These are phyloP conservation scores for Microbotryum lychnidis-dioicae DNA, from an alignment of 1,284 basidiomycete species.

Conservation along the genomic window DNA sequence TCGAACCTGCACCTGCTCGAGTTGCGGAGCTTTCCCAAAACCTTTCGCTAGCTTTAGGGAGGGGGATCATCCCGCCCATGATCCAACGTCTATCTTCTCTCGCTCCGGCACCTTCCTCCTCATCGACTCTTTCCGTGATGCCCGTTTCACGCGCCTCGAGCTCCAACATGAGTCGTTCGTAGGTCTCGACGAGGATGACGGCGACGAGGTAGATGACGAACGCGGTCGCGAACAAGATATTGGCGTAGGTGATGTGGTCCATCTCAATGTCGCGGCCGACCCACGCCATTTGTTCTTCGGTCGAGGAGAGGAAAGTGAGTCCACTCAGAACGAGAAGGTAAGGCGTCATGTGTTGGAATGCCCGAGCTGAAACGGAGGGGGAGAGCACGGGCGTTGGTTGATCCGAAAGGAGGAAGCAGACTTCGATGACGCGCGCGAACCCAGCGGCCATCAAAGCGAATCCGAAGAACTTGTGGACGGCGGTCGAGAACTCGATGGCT, in stretches of 20 bases:
- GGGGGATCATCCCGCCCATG: neutral
- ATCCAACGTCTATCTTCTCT: neutral
- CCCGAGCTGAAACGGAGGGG: conserved; percentile 39
- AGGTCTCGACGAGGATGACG: conserved; percentile 52
- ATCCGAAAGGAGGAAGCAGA: conserved; percentile 61
- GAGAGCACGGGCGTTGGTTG: conserved; percentile 30
- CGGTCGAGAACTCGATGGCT: conserved; percentile 70
- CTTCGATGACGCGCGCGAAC: conserved; percentile 69
- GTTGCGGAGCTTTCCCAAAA: neutral
- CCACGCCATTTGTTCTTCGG: conserved; percentile 73
- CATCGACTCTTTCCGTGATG: neutral
- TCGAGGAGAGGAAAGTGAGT: conserved; percentile 80
- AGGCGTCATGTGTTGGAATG: conserved; percentile 76
- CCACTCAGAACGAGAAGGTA: conserved; percentile 65
- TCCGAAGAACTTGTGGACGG: conserved; percentile 29
- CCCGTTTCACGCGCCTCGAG: neutral
- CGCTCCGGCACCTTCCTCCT: conserved; percentile 1
- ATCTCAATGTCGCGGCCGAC: conserved; percentile 44
- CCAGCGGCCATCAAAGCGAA: conserved; percentile 75
- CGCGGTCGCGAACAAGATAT: conserved; percentile 50
- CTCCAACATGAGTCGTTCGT: conserved; percentile 34
- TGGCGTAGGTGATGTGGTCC: conserved; percentile 46
- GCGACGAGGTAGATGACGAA: conserved; percentile 66
- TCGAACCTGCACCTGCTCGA: neutral
- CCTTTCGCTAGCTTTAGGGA: neutral